These are phyloP conservation scores for Conidiobolus incongruus DNA, from an alignment of 371 early-diverging fungal genomes.

Conservation along the genomic window DNA sequence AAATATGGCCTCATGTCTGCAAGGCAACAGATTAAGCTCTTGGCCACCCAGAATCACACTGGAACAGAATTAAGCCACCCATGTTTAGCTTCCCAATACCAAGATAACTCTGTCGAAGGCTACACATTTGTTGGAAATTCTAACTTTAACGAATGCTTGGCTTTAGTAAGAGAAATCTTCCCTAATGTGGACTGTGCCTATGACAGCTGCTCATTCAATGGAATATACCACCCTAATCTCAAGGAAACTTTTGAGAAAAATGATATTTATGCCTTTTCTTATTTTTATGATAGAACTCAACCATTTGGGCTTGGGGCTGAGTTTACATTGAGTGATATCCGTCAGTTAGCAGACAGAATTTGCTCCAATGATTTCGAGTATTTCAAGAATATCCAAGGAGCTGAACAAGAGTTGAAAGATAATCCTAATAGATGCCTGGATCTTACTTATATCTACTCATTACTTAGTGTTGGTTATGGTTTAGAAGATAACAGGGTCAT, in stretches of 20 bases:
- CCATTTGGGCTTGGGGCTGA: slow-evolving; percentile 43
- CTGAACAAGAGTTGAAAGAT: slow-evolving; percentile 14
- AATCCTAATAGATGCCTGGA: slow-evolving; percentile 67
- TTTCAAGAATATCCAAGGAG: slow-evolving; percentile 11
- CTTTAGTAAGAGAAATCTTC: slow-evolving; percentile 25
- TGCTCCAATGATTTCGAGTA: slow-evolving; percentile 25
- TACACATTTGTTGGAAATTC: slow-evolving; percentile 25
- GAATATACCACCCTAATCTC: slow-evolving; percentile 74
- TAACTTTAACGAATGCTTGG: slow-evolving; percentile 25
- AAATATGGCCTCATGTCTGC: slow-evolving; percentile 80
- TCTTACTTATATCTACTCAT: slow-evolving; percentile 55
- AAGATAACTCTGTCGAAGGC: neutral
- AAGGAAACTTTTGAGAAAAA: slow-evolving; percentile 32
- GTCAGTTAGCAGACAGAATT: slow-evolving; percentile 31
- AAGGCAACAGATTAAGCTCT: neutral
- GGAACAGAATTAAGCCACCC: too few relatives aligned
- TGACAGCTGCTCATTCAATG: slow-evolving; percentile 69
- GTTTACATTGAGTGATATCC: slow-evolving; percentile 36
- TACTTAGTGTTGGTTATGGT: slow-evolving; percentile 65
- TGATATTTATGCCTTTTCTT: slow-evolving; percentile 84
- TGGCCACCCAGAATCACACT: neutral
- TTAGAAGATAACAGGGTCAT: slow-evolving; percentile 44
- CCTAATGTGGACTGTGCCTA: slow-evolving; percentile 29
- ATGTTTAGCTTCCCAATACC: neutral
- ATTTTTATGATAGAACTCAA: slow-evolving; percentile 71